Percentiles rank a stretch among this genome's conserved stretches.
phyloP scores from a whole-genome alignment of 768 basidiomycete species.

The Mycena albidolilacea region DNA sequence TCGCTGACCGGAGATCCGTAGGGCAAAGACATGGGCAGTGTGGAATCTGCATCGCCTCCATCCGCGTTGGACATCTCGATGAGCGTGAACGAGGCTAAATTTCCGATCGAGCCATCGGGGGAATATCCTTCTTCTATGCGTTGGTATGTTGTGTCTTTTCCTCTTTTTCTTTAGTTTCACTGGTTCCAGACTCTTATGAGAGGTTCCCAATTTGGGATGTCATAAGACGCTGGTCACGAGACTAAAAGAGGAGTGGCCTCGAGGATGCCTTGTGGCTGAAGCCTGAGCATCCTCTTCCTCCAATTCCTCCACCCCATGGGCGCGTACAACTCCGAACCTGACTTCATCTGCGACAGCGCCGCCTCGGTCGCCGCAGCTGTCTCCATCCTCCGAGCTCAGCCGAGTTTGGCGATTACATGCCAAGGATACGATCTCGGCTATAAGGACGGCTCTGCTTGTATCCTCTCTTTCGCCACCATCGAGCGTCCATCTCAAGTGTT shows the following conservation, averaged over 20 bases:
- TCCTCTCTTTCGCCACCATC: conserved; percentile 23
- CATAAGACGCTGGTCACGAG: too few relatives aligned
- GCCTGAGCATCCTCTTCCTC: conserved; percentile 13
- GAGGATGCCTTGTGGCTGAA: conserved; percentile 19
- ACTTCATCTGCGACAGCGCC: conserved; percentile 10
- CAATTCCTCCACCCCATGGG: conserved; percentile 4
- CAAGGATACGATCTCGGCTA: conserved; percentile 17
- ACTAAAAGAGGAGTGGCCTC: neutral
- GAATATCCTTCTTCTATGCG: too few relatives aligned
- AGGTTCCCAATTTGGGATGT: too few relatives aligned
- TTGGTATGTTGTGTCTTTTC: too few relatives aligned
- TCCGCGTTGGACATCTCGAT: too few relatives aligned
- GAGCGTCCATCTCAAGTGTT: conserved; percentile 19
- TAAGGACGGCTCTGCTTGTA: conserved; percentile 7
- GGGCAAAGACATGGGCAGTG: too few relatives aligned
- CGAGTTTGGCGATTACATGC: conserved; percentile 15
- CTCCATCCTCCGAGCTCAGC: conserved; percentile 12
- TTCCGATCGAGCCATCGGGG: too few relatives aligned
- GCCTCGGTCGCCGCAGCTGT: conserved; percentile 12
- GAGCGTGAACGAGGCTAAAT: too few relatives aligned
- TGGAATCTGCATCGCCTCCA: too few relatives aligned
- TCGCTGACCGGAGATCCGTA: too few relatives aligned
- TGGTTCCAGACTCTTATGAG: too few relatives aligned
- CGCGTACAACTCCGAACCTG: conserved; percentile 17
- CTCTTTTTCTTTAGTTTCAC: too few relatives aligned